Percentiles rank a stretch among this genome's conserved stretches.
These are phyloP conservation scores for Smithsoniella earleae DNA, from an alignment of 163 green algal genomes.

Conservation along the genomic window DNA sequence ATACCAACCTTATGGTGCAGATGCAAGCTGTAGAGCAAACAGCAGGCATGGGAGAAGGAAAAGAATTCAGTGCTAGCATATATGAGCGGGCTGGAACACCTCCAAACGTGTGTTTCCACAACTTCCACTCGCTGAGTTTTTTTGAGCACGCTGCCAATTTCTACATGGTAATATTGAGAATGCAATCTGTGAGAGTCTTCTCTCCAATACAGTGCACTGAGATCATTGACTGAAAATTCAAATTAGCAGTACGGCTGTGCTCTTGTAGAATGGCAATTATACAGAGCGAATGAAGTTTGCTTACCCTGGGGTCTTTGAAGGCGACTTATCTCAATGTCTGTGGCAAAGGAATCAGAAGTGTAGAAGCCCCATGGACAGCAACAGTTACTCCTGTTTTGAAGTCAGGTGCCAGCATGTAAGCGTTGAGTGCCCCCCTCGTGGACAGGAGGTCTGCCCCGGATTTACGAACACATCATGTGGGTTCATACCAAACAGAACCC, in stretches of 20 bases:
- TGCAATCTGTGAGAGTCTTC: too few species aligned
- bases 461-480: background rate
- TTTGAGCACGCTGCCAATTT: too few species aligned
- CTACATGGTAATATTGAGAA: too few species aligned
- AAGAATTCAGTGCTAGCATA: background rate
- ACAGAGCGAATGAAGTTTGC: constrained; percentile 1
- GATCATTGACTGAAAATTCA: too few species aligned
- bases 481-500: background rate
- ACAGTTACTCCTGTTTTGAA: constrained; percentile 5
- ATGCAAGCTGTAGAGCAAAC: background rate
- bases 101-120: background rate
- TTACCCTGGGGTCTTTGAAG: constrained; percentile 27
- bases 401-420: background rate
- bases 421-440: background rate
- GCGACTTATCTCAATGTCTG: background rate
- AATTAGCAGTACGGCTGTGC: too few species aligned
- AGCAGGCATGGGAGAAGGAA: background rate
- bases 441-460: constrained; percentile 11
- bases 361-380: background rate
- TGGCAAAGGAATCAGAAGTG: background rate
- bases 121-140: too few species aligned
- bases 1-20: background rate
- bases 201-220: too few species aligned
- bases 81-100: constrained; percentile 19
- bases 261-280: too few species aligned